Conservation (phyloP, 1,284 basidiomycete species). For the Coniferiporia weirii region DNA sequence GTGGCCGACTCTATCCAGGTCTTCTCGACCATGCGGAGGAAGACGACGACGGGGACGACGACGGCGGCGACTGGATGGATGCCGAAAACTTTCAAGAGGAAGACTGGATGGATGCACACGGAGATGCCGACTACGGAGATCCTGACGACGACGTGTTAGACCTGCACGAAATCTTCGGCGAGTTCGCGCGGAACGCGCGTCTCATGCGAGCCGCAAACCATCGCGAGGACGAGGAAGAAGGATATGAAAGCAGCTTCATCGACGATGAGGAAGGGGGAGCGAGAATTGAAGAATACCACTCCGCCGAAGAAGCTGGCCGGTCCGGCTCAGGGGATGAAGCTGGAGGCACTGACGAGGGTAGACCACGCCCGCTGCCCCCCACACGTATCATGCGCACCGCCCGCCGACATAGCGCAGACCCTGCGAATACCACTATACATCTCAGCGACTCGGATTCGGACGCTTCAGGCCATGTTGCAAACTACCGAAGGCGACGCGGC, state of each 20-base stretch:
- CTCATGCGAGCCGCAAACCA: neutral
- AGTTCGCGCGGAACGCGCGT: neutral
- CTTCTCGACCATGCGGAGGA: slow-evolving; percentile 28
- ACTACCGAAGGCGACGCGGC: neutral
- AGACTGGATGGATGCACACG: slow-evolving; percentile 33
- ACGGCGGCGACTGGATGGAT: slow-evolving; percentile 32
- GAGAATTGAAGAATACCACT: slow-evolving; percentile 10
- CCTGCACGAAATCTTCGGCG: slow-evolving; percentile 17
- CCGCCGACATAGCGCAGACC: neutral
- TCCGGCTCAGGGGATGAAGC: slow-evolving; percentile 1
- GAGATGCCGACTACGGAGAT: slow-evolving; percentile 24
- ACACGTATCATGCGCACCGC: neutral
- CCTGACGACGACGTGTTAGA: slow-evolving; percentile 26
- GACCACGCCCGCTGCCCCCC: neutral
- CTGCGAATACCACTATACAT: neutral
- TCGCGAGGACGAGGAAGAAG: slow-evolving; percentile 23
- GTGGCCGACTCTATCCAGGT: slow-evolving; percentile 52
- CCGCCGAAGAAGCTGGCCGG: slow-evolving; percentile 2
- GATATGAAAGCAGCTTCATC: slow-evolving; percentile 33
- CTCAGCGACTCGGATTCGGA: slow-evolving; percentile 4
- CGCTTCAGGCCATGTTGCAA: neutral
- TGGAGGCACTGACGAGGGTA: neutral
- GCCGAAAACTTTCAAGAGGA: slow-evolving; percentile 35
- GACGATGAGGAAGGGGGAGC: slow-evolving; percentile 25
- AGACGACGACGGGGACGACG: slow-evolving; percentile 28